A percentile compares a stretch with the other conserved stretches of the same genome.
Evolutionary conservation across 352 stramenopile genomes (phyloP).

Genomic region (Phytophthora constricta): DNA sequence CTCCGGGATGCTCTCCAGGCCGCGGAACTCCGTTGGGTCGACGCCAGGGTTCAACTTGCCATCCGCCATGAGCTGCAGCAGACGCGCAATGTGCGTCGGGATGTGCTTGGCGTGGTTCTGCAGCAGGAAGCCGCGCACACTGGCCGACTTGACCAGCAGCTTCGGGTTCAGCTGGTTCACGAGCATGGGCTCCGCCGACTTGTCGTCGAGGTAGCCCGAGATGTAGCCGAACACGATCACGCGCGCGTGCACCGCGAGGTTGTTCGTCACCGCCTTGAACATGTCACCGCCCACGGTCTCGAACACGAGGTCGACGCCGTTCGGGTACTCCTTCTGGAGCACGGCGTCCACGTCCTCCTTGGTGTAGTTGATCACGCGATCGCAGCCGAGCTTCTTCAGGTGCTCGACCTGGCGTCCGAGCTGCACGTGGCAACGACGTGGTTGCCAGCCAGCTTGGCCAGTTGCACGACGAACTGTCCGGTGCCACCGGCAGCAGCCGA

Average conservation of each 20-base stretch:
- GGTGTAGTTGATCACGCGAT: conserved; percentile 69
- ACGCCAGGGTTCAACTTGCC: conserved; percentile 17
- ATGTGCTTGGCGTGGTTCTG: not conserved
- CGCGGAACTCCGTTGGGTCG: conserved; percentile 36
- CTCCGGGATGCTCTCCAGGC: conserved; percentile 40
- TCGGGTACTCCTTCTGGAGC: conserved; percentile 39
- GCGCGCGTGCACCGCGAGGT: not conserved
- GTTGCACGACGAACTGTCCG: not conserved
- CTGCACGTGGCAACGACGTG: not conserved
- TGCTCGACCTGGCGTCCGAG: not conserved
- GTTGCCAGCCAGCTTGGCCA: conserved; percentile 1
- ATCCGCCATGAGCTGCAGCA: not conserved
- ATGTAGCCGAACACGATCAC: conserved; percentile 1
- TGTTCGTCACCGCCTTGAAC: not conserved
- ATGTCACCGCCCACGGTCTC: conserved; percentile 7
- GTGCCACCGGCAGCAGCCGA: not conserved
- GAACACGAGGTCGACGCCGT: conserved; percentile 31
- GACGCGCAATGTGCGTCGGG: not conserved
- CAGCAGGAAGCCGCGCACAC: not conserved
- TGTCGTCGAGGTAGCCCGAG: not conserved
- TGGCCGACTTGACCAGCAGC: not conserved
- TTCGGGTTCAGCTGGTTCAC: not conserved
- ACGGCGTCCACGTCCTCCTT: conserved; percentile 36
- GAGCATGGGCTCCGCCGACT: not conserved
- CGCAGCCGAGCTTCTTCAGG: conserved; percentile 23